These are phyloP conservation scores for Aspergillus campestris DNA, from an alignment of 495 filamentous ascomycete genomes.

Conservation along the genomic window DNA sequence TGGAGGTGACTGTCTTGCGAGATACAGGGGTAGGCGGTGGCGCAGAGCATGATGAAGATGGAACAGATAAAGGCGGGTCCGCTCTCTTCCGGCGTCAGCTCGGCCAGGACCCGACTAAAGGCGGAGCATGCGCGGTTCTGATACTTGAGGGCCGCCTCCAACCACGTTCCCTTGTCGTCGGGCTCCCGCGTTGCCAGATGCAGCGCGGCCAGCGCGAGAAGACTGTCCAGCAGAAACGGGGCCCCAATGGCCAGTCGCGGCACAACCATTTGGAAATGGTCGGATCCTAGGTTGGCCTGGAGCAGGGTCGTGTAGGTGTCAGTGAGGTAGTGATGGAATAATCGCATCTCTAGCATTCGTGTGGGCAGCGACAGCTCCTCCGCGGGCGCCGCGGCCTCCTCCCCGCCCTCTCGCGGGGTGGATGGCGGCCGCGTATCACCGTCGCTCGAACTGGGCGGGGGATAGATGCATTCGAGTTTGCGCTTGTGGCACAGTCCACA, in stretches of 20 bases:
- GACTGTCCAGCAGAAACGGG: conserved; percentile 38
- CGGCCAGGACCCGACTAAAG: conserved; percentile 19
- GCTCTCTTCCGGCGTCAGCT: conserved; percentile 17
- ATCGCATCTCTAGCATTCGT: conserved; percentile 30
- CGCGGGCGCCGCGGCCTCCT: conserved; percentile 4
- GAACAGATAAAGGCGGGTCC: conserved; percentile 34
- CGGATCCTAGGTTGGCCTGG: conserved; percentile 18
- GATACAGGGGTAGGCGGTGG: conserved; percentile 27
- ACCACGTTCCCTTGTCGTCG: conserved; percentile 21
- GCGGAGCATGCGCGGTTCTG: conserved; percentile 30
- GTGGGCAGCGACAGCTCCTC: conserved; percentile 11
- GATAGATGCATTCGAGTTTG: conserved; percentile 30
- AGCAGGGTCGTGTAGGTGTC: conserved; percentile 26
- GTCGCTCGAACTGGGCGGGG: conserved; percentile 13
- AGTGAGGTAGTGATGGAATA: conserved; percentile 32
- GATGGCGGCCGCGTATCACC: conserved; percentile 19
- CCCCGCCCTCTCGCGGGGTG: conserved; percentile 13
- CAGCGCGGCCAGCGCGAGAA: conserved; percentile 39
- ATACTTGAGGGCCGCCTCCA: conserved; percentile 27
- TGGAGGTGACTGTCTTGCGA: conserved; percentile 14
- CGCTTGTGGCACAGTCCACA: conserved; percentile 31
- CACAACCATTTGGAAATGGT: conserved; percentile 35
- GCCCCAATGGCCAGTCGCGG: conserved; percentile 36
- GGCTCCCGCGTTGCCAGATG: conserved; percentile 34
- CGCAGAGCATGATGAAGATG: conserved; percentile 32